Evolutionary conservation across 306 rosid species (phyloP), one percentile per base, ranked within the genome.

Genomic region (Cercis canadensis): DNA sequence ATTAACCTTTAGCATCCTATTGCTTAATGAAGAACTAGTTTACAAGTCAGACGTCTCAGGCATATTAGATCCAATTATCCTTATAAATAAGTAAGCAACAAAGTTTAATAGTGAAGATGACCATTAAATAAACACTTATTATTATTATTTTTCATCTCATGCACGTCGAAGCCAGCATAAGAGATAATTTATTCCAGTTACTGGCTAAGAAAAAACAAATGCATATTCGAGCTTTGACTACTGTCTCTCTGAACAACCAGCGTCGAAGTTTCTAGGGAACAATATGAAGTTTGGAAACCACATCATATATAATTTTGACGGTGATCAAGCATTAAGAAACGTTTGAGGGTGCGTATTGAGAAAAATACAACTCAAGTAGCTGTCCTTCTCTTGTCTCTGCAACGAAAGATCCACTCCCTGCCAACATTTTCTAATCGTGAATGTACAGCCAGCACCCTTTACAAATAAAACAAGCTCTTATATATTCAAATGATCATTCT

Each of bases 331-430:
- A 65, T 49, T 15, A 70, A 68, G 29, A 3, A 18, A 44, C 34
- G 50, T 40, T 69, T 55, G 75, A 39, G 0, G 58, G 64, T 19
- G 53, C 46, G 15, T 60, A 68, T 50, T 69, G 86, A 69, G 86
- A 69, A 14, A 74, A 73, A 61, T 61, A 78, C 5, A 64, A 77
- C 45, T 83, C 84, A 46, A 60, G 57, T n/a, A 62, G 67, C 37
- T 72, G 77, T 29, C 47, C 76, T 16, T 61, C 79, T 33, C 77
- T 43, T 11, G 73, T 15, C 24, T 54, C 84, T 56, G 67, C 74
- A 31, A 17, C 55, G 53, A 56, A 63, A 51, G 31, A 18, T 16
- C 70, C 76, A 67, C n/a, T 69, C 56, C 62, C 86, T 80, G 79
- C 19, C 1, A 66, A 67, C 33, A 62, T 33, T 45, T 58, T 8